Evolutionary conservation across 1,284 basidiomycete species (phyloP).

Genomic region (Neotropicomus parvogracilis): DNA sequence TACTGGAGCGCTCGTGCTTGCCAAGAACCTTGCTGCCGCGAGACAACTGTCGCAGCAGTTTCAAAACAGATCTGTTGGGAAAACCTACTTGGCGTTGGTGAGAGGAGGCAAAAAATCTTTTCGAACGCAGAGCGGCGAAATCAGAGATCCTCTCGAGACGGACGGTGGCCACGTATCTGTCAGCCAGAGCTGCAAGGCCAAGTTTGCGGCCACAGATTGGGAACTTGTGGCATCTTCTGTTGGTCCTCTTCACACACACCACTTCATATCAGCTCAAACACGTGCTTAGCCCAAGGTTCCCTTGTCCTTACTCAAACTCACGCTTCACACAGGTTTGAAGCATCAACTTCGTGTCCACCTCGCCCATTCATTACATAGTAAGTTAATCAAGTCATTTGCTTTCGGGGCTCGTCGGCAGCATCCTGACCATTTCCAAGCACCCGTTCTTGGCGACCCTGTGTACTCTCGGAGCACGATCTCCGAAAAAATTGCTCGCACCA

Average conservation of each 20-base stretch:
- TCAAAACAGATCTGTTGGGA: conserved; percentile 42
- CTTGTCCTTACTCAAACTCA: conserved; percentile 54
- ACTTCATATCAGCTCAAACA: conserved; percentile 16
- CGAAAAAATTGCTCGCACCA: conserved; percentile 31
- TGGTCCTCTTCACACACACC: conserved; percentile 27
- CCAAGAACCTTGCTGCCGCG: conserved; percentile 43
- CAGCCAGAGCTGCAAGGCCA: conserved; percentile 32
- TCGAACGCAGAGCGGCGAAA: conserved; percentile 39
- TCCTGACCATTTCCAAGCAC: conserved; percentile 41
- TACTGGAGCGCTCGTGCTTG: conserved; percentile 60
- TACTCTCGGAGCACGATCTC: conserved; percentile 39
- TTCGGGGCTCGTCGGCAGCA: not conserved
- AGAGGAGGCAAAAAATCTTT: conserved; percentile 51
- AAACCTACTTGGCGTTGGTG: conserved; percentile 67
- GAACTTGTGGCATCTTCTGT: conserved; percentile 60
- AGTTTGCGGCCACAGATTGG: conserved; percentile 54
- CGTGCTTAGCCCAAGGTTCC: conserved; percentile 43
- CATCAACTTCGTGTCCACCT: conserved; percentile 70
- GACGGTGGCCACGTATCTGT: conserved; percentile 43
- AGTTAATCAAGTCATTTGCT: conserved; percentile 13
- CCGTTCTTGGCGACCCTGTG: conserved; percentile 58
- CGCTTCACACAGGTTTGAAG: conserved; percentile 60
- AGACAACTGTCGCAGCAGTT: conserved; percentile 56
- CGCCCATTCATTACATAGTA: conserved; percentile 48
- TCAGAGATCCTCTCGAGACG: conserved; percentile 43